These are phyloP conservation scores for Clitopilus passeckerianus DNA, from an alignment of 768 basidiomycete genomes.

Conservation along the genomic window DNA sequence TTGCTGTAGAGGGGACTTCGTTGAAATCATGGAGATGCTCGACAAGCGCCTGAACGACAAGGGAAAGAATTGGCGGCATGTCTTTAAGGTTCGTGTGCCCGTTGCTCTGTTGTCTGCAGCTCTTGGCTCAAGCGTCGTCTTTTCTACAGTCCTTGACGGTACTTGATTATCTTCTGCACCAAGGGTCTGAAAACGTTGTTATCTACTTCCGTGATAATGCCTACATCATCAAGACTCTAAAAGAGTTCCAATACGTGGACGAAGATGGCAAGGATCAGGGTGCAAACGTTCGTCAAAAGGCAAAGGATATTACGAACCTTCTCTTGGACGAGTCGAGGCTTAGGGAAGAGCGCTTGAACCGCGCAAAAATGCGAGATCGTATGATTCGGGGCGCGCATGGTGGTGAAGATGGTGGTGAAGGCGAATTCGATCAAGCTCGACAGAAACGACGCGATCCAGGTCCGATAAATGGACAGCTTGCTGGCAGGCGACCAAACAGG, in stretches of 20 bases:
- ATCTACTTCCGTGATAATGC: constrained; percentile 98
- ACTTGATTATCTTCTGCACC: constrained; percentile 92
- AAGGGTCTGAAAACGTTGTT: constrained; percentile 97
- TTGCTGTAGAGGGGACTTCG: constrained; percentile 75
- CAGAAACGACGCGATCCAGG: constrained; percentile 21
- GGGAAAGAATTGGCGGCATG: constrained; percentile 99
- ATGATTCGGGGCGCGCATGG: constrained; percentile 66
- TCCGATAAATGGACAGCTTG: constrained; percentile 11
- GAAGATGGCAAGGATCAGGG: constrained; percentile 97
- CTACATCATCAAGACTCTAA: constrained; percentile 97
- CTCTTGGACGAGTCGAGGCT: constrained; percentile 83
- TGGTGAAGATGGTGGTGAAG: constrained; percentile 28
- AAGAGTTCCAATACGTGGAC: constrained; percentile 96
- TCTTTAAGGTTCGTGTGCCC: constrained; percentile 74
- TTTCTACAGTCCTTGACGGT: constrained; percentile 73
- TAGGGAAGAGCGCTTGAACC: constrained; percentile 74
- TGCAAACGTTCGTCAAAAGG: constrained; percentile 95
- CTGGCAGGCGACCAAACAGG: constrained; percentile 28
- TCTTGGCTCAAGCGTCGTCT: not conserved
- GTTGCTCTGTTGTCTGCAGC: not conserved
- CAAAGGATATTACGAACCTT: constrained; percentile 96
- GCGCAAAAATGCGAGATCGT: constrained; percentile 92
- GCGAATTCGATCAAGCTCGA: constrained; percentile 34
- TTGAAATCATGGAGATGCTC: constrained; percentile 99
- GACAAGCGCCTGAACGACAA: constrained; percentile 98